Base-by-base conservation (phyloP, 495 filamentous ascomycete species). In the Neurospora cerealis region DNA sequence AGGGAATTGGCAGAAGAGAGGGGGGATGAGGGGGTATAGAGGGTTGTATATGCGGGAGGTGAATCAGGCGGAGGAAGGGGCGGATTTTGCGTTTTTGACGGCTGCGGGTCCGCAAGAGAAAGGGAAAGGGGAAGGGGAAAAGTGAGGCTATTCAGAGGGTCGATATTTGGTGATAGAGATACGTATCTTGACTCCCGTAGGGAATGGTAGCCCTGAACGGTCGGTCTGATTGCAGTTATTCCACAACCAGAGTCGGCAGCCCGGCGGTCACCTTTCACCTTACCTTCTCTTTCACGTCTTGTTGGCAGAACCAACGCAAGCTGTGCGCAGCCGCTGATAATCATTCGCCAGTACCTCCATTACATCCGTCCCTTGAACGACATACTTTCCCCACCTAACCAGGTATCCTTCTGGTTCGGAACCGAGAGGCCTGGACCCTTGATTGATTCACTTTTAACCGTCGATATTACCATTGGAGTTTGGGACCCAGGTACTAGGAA, bases 31-130 rank as follows among this genome's bases (percentile, higher is more conserved):
- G 73, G 90, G 89, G 11, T 92, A 91, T 78, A 81, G 85, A n/a
- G 89, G 88, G 0, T 80, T 92, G 77, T 92, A 91, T 81, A 86
- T 89, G 84, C 82, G 87, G 71, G 84, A 85, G 70, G 90, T 92
- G 4, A 91, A 90, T 62, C 87, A 90, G 78, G 89, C 90, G 3
- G 85, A 91, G 76, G 78, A 88, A 9, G 89, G 90, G 1, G 88
- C 83, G 4, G 90, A 92, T 76, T 92, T 92, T 78, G 87, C 87
- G 74, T 92, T 92, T 75, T 77, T 92, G 37, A 86, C 85, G 2
- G 89, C 89, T 32, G 79, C 76, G 13, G 83, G 85, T 5, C 79
- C 76, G 6, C 21, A 32, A 62, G 5, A 10, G 2, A 54, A 54
- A 11, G 21, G n/a, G n/a, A 24, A 17, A 8, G 54, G 54, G 28